phyloP scores from a whole-genome alignment of 1,284 basidiomycete species.

The Melanopsichium pennsylvanicum region DNA sequence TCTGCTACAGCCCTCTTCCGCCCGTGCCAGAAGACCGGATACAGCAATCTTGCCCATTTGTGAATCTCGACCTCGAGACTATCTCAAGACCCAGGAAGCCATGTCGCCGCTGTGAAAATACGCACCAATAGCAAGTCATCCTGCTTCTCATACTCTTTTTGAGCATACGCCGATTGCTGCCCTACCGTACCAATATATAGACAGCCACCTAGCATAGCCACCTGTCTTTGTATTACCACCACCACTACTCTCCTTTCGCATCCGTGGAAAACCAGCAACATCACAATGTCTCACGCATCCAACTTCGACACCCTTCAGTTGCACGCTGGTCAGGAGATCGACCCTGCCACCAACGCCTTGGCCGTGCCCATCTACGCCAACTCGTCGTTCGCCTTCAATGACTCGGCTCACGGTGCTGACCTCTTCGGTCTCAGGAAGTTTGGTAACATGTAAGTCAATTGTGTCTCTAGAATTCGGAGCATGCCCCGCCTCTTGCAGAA shows the following conservation, averaged over 20 bases:
- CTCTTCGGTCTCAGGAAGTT: constrained; percentile 74
- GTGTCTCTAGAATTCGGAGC: no score
- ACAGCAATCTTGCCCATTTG: no score
- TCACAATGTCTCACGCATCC: constrained; percentile 42
- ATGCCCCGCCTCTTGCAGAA: no score
- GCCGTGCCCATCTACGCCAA: constrained; percentile 79
- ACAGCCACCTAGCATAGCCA: no score
- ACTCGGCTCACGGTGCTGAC: constrained; percentile 76
- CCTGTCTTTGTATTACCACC: no score
- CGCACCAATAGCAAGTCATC: not conserved
- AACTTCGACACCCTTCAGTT: constrained; percentile 68
- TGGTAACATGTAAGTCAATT: constrained; percentile 72
- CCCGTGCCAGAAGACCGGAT: constrained; percentile 4
- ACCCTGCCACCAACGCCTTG: constrained; percentile 76
- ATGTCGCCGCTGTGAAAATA: constrained; percentile 1
- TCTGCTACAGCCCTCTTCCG: constrained; percentile 16
- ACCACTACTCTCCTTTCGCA: not conserved
- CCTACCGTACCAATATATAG: constrained; percentile 20
- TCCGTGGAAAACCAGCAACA: no score
- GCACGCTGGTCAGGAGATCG: constrained; percentile 80
- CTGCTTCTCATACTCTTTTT: not conserved
- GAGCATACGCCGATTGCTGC: no score
- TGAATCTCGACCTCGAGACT: no score
- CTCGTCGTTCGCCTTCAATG: constrained; percentile 64
- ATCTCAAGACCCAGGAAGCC: no score